Base-by-base conservation (phyloP, 2,329 filamentous ascomycete genomes). In the Aspergillus proliferans region DNA sequence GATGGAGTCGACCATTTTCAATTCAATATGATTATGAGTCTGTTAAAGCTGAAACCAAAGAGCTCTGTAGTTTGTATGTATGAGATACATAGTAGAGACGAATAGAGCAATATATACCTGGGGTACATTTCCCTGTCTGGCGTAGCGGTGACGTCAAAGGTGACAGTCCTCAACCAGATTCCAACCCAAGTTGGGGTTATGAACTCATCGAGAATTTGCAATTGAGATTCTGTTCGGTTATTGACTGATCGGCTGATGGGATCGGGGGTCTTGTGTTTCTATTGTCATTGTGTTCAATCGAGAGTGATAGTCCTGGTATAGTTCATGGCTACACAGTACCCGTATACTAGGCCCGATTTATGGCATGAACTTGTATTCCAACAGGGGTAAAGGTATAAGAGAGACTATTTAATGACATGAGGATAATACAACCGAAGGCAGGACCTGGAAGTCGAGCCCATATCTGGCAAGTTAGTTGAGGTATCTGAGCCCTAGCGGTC, bases 1-100 rank as follows among this genome's bases (percentile, higher is more conserved):
- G 65, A 78, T 78, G 26, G 55, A 57, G 30, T 55, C 47, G 39
- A 64, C 62, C 65, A 67, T 66, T 33, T 41, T 64, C 49, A n/a
- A 19, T 30, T 26, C n/a, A 42, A n/a, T 41, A 43, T 28, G 24
- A 1, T 24, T 43, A 6, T 8, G 12, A 12, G 3, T 6, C 22
- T 22, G 3, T 22, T 28, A 36, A 19, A 34, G 19, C 10, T 9
- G 30, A n/a, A 39, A 26, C 14, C 3, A 5, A 3, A 33, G n/a
- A 19, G 18, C 26, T 46, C 9, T 12, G 10, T 12, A 3, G 1
- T 4, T 30, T 12, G 1, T 30, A 4, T 30, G 26, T 21, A 21
- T 21, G 21, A 4, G 21, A 21, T 3, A 12, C 1, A 12, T 30
- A 12, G 26, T 30, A 30, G 10, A 4, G 22, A 22, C 6, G 6